A percentile compares a stretch with the other conserved stretches of the same genome.
phyloP scores from a whole-genome alignment of 495 filamentous ascomycete species.

The Pyrenula aspistea region DNA sequence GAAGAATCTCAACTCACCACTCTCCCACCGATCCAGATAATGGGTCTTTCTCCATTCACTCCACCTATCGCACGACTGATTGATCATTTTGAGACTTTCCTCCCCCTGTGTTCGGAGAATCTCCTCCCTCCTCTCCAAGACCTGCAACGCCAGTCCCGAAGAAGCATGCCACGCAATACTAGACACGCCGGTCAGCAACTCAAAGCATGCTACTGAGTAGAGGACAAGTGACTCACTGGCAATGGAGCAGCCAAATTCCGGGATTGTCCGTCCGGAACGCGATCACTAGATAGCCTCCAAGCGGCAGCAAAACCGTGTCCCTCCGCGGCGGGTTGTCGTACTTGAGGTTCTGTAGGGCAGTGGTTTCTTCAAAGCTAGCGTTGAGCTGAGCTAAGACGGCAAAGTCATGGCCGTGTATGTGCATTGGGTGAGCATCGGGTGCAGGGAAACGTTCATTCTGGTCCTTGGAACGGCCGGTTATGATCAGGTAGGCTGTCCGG shows the following conservation, averaged over 20 bases:
- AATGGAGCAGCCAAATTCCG: conserved; percentile 40
- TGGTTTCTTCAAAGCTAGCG: conserved; percentile 4
- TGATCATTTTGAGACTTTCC: not conserved
- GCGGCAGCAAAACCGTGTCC: conserved; percentile 45
- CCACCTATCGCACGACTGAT: not conserved
- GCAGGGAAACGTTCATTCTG: not conserved
- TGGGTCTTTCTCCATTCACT: not conserved
- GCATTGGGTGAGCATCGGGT: conserved; percentile 14
- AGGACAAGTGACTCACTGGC: conserved; percentile 15
- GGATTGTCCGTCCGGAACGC: conserved; percentile 43
- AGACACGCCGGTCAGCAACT: too few species aligned
- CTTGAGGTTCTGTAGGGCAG: not conserved
- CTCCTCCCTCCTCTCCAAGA: conserved; percentile 20
- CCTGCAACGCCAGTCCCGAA: conserved; percentile 32
- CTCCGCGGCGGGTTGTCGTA: conserved; percentile 37
- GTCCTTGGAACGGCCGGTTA: not conserved
- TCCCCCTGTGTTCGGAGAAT: not conserved
- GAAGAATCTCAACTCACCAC: not conserved
- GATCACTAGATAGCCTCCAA: conserved; percentile 26
- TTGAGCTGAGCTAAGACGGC: conserved; percentile 34
- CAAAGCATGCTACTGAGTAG: too few species aligned
- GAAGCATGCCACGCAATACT: conserved; percentile 32
- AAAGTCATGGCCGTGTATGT: conserved; percentile 51
- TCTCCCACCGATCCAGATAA: not conserved
- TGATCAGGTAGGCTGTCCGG: not conserved